Base-by-base conservation (phyloP, 768 basidiomycete species). In the Boletellus sp. region DNA sequence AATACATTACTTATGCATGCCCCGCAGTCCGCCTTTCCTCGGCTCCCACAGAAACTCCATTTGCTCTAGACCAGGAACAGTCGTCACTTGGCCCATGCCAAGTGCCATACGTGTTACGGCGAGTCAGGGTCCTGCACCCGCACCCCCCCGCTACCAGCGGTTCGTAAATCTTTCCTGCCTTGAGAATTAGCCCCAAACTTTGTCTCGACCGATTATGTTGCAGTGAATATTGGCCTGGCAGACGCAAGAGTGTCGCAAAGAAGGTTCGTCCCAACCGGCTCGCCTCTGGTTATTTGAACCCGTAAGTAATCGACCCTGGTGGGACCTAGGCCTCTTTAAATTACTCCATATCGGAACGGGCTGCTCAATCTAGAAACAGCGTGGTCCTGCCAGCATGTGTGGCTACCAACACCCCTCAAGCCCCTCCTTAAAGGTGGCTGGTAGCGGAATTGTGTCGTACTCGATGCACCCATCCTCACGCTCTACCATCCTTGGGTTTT, bases 341-440 rank as follows among this genome's bases (percentile, higher is more conserved):
- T 23, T 35, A 45, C 22, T 45, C 53, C 42, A 55, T 55, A 43
- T 52, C 40, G 32, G 33, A 33, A 39, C 49, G 24, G 24, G 10
- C 23, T 22, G 10, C 23, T 22, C 35, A 52, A 36, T 33, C 13
- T 49, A 34, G 16, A 37, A 45, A 47, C 47, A 48, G 28, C 28
- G 35, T 43, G 50, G 16, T 43, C 46, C 51, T 55, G 23, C 19
- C 31, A 22, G 13, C n/a, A 40, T 12, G 40, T 12, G 40, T 16
- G 23, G 20, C 23, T 11, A 3, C 28, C 7, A 28, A 11, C 28
- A n/a, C 48, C 44, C 40, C 39, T 37, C 15, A 17, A 35, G 9
- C 19, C 19, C 40, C 55, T 41, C 28, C 39, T 52, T 62, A 64
- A 63, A 53, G 20, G 41, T 26, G n/a, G 44, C 46, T 33, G 6